Evolutionary conservation across 2,329 filamentous ascomycete genomes (phyloP).

Genomic region (Ceratocystis huliohia): DNA sequence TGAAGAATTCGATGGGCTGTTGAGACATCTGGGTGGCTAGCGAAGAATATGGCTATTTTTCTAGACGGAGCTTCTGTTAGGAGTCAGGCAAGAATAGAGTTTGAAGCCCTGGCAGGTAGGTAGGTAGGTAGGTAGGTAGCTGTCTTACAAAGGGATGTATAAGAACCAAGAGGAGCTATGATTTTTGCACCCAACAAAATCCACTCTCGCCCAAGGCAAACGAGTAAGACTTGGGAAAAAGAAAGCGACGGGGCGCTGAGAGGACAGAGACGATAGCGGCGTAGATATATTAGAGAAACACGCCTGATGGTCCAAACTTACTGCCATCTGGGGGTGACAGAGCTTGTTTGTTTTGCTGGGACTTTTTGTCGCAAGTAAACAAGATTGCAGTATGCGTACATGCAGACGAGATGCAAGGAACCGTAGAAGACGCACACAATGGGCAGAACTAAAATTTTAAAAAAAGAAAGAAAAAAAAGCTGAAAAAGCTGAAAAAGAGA

Average conservation of each 20-base stretch:
- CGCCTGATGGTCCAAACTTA: slow-evolving; percentile 2
- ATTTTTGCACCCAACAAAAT: background rate
- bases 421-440: background rate
- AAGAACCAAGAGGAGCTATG: background rate
- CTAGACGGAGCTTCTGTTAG: background rate
- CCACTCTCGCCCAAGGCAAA: background rate
- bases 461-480: background rate
- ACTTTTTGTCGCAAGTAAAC: slow-evolving; percentile 5
- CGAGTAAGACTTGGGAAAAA: background rate
- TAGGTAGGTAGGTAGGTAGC: background rate
- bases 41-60: background rate
- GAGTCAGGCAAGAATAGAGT: background rate
- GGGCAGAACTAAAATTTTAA: too few species aligned
- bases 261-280: background rate
- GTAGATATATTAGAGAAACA: background rate
- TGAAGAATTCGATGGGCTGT: slow-evolving; percentile 17
- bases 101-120: background rate
- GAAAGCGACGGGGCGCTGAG: background rate
- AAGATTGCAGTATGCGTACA: background rate
- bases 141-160: background rate
- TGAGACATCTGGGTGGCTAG: slow-evolving; percentile 14
- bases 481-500: background rate
- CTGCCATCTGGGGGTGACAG: slow-evolving; percentile 5
- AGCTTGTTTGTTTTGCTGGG: slow-evolving; percentile 8
- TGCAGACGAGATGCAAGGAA: background rate